A percentile compares a stretch with the other conserved stretches of the same genome.
These are phyloP conservation scores for Lenwebbia sp. DNA, from an alignment of 345 rosid genomes.

Conservation along the genomic window DNA sequence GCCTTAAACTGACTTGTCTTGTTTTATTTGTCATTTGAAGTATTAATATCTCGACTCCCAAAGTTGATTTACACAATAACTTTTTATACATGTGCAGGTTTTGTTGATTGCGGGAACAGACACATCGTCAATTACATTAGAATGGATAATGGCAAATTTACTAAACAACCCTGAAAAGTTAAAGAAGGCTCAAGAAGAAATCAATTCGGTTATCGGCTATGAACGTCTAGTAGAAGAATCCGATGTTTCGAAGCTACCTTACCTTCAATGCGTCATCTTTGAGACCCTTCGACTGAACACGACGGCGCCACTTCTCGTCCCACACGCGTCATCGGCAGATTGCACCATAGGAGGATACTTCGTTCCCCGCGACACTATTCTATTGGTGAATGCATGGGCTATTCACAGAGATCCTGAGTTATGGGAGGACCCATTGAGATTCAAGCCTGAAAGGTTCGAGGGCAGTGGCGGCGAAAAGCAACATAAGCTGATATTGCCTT, in stretches of 20 bases:
- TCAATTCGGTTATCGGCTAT: conserved; percentile 12
- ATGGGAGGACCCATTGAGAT: conserved; percentile 32
- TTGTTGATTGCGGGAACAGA: conserved; percentile 37
- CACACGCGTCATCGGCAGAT: conserved; percentile 24
- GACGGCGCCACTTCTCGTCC: conserved; percentile 20
- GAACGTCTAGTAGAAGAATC: conserved; percentile 19
- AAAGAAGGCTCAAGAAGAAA: conserved; percentile 23
- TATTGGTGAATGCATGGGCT: conserved; percentile 41
- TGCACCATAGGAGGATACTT: conserved; percentile 29
- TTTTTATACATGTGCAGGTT: not conserved
- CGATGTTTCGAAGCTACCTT: conserved; percentile 18
- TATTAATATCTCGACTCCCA: not conserved
- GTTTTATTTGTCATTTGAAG: not conserved
- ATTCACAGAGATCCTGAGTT: conserved; percentile 31
- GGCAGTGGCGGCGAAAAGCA: not conserved
- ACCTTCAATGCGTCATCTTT: conserved; percentile 23
- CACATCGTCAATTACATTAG: conserved; percentile 24
- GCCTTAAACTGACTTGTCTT: not conserved
- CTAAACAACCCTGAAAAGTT: conserved; percentile 26
- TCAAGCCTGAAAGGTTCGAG: conserved; percentile 43
- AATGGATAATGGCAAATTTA: conserved; percentile 40
- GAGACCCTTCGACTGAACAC: conserved; percentile 38
- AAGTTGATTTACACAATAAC: not conserved
- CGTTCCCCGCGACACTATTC: conserved; percentile 26
- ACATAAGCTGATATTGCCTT: conserved; percentile 18